Percentiles rank a stretch among this genome's conserved stretches.
Conservation (phyloP, 768 basidiomycete species). For the Lentinus tigrinus region DNA sequence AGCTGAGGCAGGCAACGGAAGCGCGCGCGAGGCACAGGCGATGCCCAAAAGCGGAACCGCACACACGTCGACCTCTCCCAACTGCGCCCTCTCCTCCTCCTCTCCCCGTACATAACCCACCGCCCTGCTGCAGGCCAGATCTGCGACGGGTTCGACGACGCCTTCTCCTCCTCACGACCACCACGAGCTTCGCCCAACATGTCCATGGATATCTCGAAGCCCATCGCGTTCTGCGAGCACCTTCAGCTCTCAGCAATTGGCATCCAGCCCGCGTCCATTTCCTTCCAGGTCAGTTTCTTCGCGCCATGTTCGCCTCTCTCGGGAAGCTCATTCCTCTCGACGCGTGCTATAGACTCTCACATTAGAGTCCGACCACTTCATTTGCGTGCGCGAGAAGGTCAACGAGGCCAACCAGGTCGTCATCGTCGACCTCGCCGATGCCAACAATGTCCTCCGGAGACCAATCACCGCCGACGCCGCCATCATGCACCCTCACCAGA, state of each 20-base stretch:
- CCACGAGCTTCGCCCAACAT: background rate
- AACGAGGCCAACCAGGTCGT: slow-evolving; percentile 97
- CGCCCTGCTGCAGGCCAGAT: slow-evolving; percentile 22
- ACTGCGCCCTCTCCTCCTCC: background rate
- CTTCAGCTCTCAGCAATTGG: slow-evolving; percentile 94
- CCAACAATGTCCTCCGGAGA: slow-evolving; percentile 93
- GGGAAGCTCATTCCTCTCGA: background rate
- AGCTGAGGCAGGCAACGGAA: background rate
- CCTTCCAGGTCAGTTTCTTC: slow-evolving; percentile 71
- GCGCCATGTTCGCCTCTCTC: background rate
- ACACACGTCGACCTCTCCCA: slow-evolving; percentile 20
- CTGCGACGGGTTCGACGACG: slow-evolving; percentile 28
- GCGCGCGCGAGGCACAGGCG: slow-evolving; percentile 4
- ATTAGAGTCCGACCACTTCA: slow-evolving; percentile 96
- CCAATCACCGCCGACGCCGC: slow-evolving; percentile 99
- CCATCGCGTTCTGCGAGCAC: slow-evolving; percentile 88
- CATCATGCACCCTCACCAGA: slow-evolving; percentile 96
- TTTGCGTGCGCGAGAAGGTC: slow-evolving; percentile 95
- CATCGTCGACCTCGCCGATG: slow-evolving; percentile 96
- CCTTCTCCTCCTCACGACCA: slow-evolving; percentile 9
- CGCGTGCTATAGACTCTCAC: slow-evolving; percentile 68
- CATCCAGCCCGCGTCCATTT: slow-evolving; percentile 94
- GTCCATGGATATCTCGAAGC: slow-evolving; percentile 51
- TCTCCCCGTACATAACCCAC: slow-evolving; percentile 3
- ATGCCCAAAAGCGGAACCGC: slow-evolving; percentile 14